phyloP scores from a whole-genome alignment of 2,329 filamentous ascomycete genomes.

The Myriosclerotinia duriaeana region DNA sequence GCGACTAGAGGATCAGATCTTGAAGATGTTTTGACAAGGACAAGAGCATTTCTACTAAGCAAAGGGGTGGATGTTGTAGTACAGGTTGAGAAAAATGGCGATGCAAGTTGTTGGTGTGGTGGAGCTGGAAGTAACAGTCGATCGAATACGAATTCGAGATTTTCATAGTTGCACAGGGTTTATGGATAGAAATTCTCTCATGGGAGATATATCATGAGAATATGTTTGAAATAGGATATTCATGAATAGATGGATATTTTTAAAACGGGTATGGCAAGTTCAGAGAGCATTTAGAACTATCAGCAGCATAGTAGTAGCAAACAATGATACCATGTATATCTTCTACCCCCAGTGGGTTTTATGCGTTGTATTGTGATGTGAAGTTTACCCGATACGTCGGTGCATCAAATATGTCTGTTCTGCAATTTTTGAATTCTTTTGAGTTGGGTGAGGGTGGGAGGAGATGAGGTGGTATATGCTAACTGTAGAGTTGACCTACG shows the following conservation, averaged over 20 bases:
- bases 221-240: not conserved
- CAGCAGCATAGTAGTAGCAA: not conserved
- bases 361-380: no score
- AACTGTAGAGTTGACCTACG: no score
- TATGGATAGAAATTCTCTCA: not conserved
- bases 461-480: no score
- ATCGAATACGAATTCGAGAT: constrained; percentile 19
- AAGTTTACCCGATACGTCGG: no score
- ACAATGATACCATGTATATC: not conserved
- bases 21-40: constrained; percentile 81
- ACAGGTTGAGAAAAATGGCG: constrained; percentile 84
- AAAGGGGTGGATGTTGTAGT: constrained; percentile 79
- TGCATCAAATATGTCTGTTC: no score
- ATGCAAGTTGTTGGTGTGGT: constrained; percentile 62
- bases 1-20: constrained; percentile 69
- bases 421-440: no score
- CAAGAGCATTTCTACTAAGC: constrained; percentile 66
- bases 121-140: constrained; percentile 9
- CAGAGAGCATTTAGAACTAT: not conserved
- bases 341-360: not conserved
- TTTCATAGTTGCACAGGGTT: constrained; percentile 12
- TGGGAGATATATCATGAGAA: not conserved
- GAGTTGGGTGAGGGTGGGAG: no score
- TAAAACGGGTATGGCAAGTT: no score
- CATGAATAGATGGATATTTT: not conserved